These are phyloP conservation scores for Sphaerulina musiva DNA, from an alignment of 2,329 filamentous ascomycete genomes.

Conservation along the genomic window DNA sequence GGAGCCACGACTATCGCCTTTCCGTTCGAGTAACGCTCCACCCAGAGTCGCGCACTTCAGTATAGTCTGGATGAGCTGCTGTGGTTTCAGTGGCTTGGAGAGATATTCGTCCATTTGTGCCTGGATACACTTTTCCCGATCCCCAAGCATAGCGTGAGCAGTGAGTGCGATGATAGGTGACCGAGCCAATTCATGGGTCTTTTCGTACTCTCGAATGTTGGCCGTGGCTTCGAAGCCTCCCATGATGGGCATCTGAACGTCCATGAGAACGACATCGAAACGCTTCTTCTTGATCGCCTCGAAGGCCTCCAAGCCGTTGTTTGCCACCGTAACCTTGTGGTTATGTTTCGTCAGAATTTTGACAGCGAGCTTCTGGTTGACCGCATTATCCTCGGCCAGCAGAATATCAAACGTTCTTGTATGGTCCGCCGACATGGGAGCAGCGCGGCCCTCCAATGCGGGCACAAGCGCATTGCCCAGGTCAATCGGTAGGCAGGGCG, in stretches of 20 bases:
- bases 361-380: conserved; percentile 92
- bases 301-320: conserved; percentile 88
- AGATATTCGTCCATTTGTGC: conserved; percentile 99
- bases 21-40: conserved; percentile 72
- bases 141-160: conserved; percentile 96
- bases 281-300: conserved; percentile 86
- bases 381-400: conserved; percentile 91
- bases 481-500: conserved; percentile 87
- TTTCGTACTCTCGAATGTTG: conserved; percentile 93
- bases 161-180: conserved; percentile 96
- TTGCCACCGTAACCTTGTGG: conserved; percentile 83
- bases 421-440: conserved; percentile 84
- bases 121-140: conserved; percentile 95
- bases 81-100: conserved; percentile 92
- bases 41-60: conserved; percentile 92
- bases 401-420: conserved; percentile 94
- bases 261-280: conserved; percentile 97
- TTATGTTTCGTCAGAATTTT: conserved; percentile 98
- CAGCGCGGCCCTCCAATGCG: conserved; percentile 85
- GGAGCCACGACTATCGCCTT: conserved; percentile 40
- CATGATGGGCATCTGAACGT: conserved; percentile 99
- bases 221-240: conserved; percentile 95
- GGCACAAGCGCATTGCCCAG: conserved; percentile 94
- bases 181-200: conserved; percentile 67
- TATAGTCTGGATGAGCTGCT: conserved; percentile 95